Evolutionary conservation across 306 rosid genomes (phyloP).

Genomic region (Comarum palustre): DNA sequence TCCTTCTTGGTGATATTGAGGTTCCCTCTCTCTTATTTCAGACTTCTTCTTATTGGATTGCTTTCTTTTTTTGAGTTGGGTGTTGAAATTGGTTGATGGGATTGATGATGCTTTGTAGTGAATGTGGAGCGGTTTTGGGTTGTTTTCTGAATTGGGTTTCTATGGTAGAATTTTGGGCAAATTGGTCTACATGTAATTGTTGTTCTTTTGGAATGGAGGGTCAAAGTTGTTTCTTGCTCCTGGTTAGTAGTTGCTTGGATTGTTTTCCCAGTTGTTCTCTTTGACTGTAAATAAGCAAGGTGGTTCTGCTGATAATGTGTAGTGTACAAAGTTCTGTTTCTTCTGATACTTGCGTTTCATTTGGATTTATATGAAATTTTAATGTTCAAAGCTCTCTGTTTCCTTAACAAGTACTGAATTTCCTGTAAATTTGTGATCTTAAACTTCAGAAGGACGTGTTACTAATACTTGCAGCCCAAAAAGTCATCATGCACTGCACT

Average conservation of each 20-base stretch:
- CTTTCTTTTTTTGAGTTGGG: not conserved
- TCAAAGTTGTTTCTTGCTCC: not conserved
- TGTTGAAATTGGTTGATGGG: constrained; percentile 22
- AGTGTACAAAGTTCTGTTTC: constrained; percentile 3
- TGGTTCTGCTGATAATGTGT: not conserved
- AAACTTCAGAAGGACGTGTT: not conserved
- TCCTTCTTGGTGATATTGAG: constrained; percentile 93
- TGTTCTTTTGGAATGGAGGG: not conserved
- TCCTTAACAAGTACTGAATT: not conserved
- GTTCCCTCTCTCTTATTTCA: constrained; percentile 31
- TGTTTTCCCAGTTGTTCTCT: not conserved
- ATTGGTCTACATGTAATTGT: constrained; percentile 15
- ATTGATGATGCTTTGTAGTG: not conserved
- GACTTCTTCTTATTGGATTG: not conserved
- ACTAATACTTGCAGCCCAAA: not conserved
- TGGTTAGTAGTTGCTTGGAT: not conserved
- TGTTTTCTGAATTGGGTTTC: constrained; percentile 21
- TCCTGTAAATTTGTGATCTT: constrained; percentile 5
- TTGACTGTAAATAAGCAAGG: not conserved
- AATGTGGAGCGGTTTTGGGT: not conserved
- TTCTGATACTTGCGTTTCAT: not conserved
- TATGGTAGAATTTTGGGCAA: not conserved
- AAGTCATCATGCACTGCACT: not conserved
- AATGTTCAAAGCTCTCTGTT: not conserved
- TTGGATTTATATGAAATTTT: not conserved